These are phyloP conservation scores for Penicillium lividum DNA, from an alignment of 495 filamentous ascomycete species.

Conservation along the genomic window DNA sequence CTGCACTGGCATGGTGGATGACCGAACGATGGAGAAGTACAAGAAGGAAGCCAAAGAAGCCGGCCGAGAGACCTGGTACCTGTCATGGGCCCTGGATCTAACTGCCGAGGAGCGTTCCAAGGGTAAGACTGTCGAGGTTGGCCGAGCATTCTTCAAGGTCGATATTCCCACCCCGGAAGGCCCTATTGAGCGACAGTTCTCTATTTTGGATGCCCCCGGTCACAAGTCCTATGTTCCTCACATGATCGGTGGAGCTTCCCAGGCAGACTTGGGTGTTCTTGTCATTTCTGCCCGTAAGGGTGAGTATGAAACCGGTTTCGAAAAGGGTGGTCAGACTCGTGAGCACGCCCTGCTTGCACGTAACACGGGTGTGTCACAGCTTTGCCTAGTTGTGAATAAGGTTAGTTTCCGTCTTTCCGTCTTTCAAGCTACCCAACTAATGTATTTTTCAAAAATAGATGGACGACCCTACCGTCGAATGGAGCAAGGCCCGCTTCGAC, in stretches of 20 bases:
- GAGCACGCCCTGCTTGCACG: slow-evolving; percentile 97
- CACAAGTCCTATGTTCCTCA: slow-evolving; percentile 95
- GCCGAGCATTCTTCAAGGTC: slow-evolving; percentile 94
- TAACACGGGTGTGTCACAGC: slow-evolving; percentile 96
- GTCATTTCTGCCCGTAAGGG: slow-evolving; percentile 97
- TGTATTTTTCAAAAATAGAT: slow-evolving; percentile 45
- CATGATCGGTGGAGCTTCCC: slow-evolving; percentile 96
- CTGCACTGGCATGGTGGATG: slow-evolving; percentile 96
- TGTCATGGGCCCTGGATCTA: slow-evolving; percentile 96
- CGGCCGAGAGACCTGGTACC: slow-evolving; percentile 97
- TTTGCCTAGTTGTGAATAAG: slow-evolving; percentile 93
- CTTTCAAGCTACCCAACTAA: too few relatives aligned
- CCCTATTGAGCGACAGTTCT: slow-evolving; percentile 60
- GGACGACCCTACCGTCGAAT: slow-evolving; percentile 95
- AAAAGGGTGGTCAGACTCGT: slow-evolving; percentile 95
- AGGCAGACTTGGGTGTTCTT: slow-evolving; percentile 92
- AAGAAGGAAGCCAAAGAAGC: slow-evolving; percentile 94
- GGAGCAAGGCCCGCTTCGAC: slow-evolving; percentile 86
- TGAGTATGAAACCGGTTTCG: slow-evolving; percentile 99
- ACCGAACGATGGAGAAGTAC: slow-evolving; percentile 97
- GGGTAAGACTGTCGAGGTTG: slow-evolving; percentile 98
- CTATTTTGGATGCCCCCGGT: slow-evolving; percentile 92
- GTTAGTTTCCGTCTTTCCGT: too few relatives aligned
- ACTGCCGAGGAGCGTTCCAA: slow-evolving; percentile 95
- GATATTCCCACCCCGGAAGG: slow-evolving; percentile 60